phyloP scores from a whole-genome alignment of 192 early-diverging fungal species.

The Haplosporangium gracile region DNA sequence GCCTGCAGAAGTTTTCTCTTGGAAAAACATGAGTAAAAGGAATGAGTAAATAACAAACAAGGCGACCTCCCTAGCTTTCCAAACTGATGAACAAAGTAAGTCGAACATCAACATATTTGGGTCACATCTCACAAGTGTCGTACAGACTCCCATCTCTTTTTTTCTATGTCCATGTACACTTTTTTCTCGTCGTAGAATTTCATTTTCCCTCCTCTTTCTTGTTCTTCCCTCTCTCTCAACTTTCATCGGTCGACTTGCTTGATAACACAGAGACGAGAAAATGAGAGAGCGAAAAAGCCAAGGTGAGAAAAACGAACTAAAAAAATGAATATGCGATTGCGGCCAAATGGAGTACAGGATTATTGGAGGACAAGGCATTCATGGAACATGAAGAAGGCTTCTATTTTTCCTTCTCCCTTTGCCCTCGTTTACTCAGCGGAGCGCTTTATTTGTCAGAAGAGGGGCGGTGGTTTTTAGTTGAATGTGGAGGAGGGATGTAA shows the following conservation, averaged over 20 bases:
- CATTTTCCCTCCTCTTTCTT: background rate
- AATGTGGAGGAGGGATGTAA: background rate
- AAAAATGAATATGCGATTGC: background rate
- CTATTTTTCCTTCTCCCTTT: background rate
- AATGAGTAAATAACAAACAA: background rate
- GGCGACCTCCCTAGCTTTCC: background rate
- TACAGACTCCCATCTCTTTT: background rate
- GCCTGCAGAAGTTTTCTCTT: background rate
- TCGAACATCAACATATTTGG: background rate
- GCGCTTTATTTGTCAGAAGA: background rate
- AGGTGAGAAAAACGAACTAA: background rate
- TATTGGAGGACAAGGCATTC: background rate
- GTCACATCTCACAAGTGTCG: background rate
- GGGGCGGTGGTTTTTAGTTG: background rate
- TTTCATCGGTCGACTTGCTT: background rate
- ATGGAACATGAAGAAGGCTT: background rate
- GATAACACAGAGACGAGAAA: background rate
- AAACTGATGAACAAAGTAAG: background rate
- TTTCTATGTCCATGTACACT: background rate
- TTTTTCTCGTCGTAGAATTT: no score
- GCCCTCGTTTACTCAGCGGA: background rate
- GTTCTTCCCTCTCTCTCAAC: background rate
- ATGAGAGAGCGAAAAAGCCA: background rate
- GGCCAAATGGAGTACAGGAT: conserved; percentile 5
- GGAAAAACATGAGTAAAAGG: background rate